phyloP scores from a whole-genome alignment of 2,329 filamentous ascomycete genomes.

The Sporothrix luriei region DNA sequence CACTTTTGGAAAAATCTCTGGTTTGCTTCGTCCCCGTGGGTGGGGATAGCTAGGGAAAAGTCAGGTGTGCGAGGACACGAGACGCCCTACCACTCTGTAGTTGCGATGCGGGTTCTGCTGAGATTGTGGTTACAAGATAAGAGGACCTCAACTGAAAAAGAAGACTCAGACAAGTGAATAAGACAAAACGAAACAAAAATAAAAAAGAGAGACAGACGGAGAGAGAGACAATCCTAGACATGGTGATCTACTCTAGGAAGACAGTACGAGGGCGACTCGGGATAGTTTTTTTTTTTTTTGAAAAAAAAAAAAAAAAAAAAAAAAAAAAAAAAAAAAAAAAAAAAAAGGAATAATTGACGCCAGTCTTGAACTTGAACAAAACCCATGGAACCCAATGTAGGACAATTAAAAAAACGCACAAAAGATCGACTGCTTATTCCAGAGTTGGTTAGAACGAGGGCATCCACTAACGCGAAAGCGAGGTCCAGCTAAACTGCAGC shows the following conservation, averaged over 20 bases:
- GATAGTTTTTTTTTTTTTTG: neutral
- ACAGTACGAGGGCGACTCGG: neutral
- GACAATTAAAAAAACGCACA: neutral
- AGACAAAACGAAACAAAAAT: neutral
- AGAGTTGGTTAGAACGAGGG: too few species aligned
- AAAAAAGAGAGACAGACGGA: neutral
- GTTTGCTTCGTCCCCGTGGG: neutral
- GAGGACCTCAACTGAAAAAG: constrained; percentile 2
- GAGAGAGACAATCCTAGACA: neutral
- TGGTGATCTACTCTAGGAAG: neutral
- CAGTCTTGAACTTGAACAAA: neutral
- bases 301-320: too few species aligned
- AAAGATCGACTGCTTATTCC: neutral
- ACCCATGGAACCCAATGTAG: neutral
- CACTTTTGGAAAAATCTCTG: neutral
- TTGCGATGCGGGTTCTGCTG: neutral
- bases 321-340: too few species aligned
- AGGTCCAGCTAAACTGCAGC: neutral
- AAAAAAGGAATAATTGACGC: too few species aligned
- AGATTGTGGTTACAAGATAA: neutral
- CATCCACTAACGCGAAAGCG: neutral
- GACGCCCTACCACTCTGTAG: neutral
- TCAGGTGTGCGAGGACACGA: neutral
- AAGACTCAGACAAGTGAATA: neutral
- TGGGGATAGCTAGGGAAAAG: neutral